phyloP scores from a whole-genome alignment of 352 stramenopile species.

The Phytophthora ramorum region DNA sequence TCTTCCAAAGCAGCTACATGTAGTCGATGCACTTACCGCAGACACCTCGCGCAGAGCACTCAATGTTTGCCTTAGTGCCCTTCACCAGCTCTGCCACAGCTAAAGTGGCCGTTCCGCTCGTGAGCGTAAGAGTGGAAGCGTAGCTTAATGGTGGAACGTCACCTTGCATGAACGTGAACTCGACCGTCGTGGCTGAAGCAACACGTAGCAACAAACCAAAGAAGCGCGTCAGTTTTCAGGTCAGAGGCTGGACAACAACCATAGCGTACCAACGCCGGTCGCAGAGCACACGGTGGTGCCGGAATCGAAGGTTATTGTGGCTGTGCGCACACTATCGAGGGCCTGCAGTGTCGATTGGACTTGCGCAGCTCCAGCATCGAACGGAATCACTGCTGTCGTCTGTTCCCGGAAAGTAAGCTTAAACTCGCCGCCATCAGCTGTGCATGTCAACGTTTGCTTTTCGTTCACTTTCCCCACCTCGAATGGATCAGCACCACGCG shows the following conservation, averaged over 20 bases:
- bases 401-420: conserved; percentile 75
- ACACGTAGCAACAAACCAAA: neutral
- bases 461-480: conserved; percentile 73
- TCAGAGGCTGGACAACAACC: neutral
- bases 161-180: conserved; percentile 79
- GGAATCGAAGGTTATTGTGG: conserved; percentile 60
- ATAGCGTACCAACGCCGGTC: conserved; percentile 46
- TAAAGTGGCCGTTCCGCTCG: conserved; percentile 28
- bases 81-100: conserved; percentile 42
- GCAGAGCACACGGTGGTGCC: conserved; percentile 49
- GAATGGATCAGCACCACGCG: conserved; percentile 87
- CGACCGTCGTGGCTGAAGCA: conserved; percentile 53
- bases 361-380: conserved; percentile 40
- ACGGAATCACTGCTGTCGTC: conserved; percentile 62
- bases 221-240: neutral
- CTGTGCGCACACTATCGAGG: conserved; percentile 56
- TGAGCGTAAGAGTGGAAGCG: conserved; percentile 52
- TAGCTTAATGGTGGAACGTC: conserved; percentile 56
- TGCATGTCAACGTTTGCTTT: conserved; percentile 68
- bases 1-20: neutral
- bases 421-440: conserved; percentile 62
- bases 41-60: conserved; percentile 72
- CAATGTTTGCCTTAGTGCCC: conserved; percentile 83
- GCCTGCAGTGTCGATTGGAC: conserved; percentile 65
- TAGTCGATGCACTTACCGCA: conserved; percentile 58